Base-by-base conservation (phyloP, 176 grass and related monocot species). In the Carex littledalei region DNA sequence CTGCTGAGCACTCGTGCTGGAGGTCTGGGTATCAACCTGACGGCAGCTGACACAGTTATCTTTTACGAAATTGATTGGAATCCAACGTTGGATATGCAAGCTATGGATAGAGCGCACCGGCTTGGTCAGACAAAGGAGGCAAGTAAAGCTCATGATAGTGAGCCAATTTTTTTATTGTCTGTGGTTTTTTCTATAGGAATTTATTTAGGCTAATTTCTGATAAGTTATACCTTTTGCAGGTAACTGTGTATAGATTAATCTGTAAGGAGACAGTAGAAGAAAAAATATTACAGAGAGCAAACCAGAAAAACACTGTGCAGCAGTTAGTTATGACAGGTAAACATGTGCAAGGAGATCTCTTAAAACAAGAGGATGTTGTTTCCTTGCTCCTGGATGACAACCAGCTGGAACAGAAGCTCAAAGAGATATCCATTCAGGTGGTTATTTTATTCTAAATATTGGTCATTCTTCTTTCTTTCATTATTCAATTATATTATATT, bases 51-150 rank as follows among this genome's bases (percentile, higher is more conserved):
- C 75, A 99, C 97, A 41, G 97, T 99, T 89, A 99, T 99, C 84
- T 99, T 99, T 77, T 99, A 99, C 84, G 97, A 99, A 92, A 99
- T 92, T 86, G 97, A 99, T 88, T 99, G 97, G 97, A 99, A 99
- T 92, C 97, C 97, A 78, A 99, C 97, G 24, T 91, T 96, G 85
- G 97, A 99, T 86, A 90, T 96, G 82, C 97, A 99, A 80, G 97
- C 97, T 82, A 99, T 99, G 97, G 97, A 99, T 89, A 95, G 97
- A 90, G 94, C 97, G 63, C 97, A 99, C 64, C 88, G 97, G 4
- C 88, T 99, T 85, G 97, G 97, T 83, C 97, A 99, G 61, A 99
- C 97, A 61, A 99, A 87, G 83, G 97, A 99, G 90, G 97, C 94
- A 92, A 60, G 32, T 49, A 31, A 66, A 12, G 53, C 17, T 32